Percentiles rank a stretch among this genome's conserved stretches.
These are phyloP conservation scores for Crithidia acanthocephali DNA, from an alignment of 208 protist genomes.

Conservation along the genomic window DNA sequence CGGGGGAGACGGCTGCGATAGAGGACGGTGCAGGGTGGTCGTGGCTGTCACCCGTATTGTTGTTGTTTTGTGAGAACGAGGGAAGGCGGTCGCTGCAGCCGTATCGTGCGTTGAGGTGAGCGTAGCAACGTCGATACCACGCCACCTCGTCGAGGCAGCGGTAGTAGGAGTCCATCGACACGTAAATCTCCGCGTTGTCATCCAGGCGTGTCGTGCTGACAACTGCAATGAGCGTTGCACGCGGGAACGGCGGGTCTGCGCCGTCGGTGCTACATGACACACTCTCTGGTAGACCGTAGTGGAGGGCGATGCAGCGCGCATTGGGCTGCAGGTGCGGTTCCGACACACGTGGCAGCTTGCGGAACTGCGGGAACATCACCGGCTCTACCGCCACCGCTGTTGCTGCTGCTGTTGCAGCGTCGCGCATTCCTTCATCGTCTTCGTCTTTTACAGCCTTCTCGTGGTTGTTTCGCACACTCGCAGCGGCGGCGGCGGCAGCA, in stretches of 20 bases:
- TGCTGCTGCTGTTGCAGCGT: neutral
- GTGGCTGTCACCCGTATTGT: too few relatives aligned
- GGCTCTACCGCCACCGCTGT: constrained; percentile 1
- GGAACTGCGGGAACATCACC: constrained; percentile 23
- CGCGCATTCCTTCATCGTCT: neutral
- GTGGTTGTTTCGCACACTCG: neutral
- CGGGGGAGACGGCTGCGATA: too few relatives aligned
- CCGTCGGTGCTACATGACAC: neutral
- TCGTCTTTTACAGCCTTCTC: neutral
- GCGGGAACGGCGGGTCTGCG: constrained; percentile 33
- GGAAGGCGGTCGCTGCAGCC: neutral
- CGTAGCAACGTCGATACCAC: constrained; percentile 72
- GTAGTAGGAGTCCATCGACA: constrained; percentile 82
- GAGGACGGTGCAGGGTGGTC: too few relatives aligned
- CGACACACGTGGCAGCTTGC: constrained; percentile 22
- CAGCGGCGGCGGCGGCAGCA: neutral
- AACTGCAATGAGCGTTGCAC: constrained; percentile 71
- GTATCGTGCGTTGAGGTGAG: constrained; percentile 17
- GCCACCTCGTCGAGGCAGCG: constrained; percentile 78
- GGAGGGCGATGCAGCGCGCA: constrained; percentile 81
- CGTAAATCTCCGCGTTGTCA: constrained; percentile 49
- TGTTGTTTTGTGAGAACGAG: too few relatives aligned
- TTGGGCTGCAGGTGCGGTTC: constrained; percentile 56
- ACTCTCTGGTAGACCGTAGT: constrained; percentile 62
- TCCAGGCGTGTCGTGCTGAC: constrained; percentile 64